Evolutionary conservation across 2,329 filamentous ascomycete species (phyloP).

Genomic region (Verticillium albo-atrum): DNA sequence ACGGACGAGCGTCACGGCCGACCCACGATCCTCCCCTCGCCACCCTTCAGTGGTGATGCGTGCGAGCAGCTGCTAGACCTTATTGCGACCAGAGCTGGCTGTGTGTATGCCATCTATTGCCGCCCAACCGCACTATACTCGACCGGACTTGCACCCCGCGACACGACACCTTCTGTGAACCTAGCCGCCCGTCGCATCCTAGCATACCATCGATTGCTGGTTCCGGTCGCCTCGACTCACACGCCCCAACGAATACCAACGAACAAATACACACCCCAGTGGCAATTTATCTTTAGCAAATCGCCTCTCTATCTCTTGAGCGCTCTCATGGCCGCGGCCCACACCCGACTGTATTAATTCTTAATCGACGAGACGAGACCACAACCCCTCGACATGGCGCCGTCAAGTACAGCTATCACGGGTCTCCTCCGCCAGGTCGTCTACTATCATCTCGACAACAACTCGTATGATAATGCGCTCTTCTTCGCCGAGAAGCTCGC

Average conservation of each 20-base stretch:
- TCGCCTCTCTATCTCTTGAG: background rate
- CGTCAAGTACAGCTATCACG: conserved; percentile 43
- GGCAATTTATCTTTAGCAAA: background rate
- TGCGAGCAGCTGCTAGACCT: background rate
- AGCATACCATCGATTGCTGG: background rate
- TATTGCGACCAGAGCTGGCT: background rate
- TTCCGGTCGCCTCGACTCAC: background rate
- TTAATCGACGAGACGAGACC: background rate
- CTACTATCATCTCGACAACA: conserved; percentile 79
- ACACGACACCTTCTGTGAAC: background rate
- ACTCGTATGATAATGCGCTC: conserved; percentile 81
- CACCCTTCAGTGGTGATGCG: background rate
- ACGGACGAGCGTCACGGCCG: background rate
- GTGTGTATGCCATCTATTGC: background rate
- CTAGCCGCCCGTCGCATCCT: background rate
- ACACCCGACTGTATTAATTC: background rate
- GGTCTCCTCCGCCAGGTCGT: conserved; percentile 55
- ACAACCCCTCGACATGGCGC: conserved; percentile 40
- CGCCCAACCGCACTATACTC: background rate
- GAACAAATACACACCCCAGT: background rate
- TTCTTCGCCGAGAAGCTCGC: conserved; percentile 87
- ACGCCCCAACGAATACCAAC: too few relatives aligned
- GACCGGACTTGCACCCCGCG: background rate
- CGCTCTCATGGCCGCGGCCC: conserved; percentile 23
- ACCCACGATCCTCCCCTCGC: background rate